These are phyloP conservation scores for Ganoderma sinense DNA, from an alignment of 1,284 basidiomycete genomes.

Conservation along the genomic window DNA sequence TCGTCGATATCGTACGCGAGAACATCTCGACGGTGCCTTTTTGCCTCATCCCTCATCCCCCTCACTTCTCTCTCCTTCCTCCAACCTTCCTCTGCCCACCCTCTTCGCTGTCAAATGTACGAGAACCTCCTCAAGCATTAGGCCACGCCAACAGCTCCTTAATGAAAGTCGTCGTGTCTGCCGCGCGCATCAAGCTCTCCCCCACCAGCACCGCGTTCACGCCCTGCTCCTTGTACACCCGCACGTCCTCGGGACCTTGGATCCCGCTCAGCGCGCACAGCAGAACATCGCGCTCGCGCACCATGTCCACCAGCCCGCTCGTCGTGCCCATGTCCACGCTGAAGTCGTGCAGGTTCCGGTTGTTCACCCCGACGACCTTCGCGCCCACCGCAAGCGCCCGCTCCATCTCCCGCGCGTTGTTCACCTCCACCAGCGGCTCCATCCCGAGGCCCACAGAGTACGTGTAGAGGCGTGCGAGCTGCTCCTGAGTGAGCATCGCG, in stretches of 20 bases:
- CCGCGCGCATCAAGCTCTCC: constrained; percentile 92
- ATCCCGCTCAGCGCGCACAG: constrained; percentile 95
- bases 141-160: constrained; percentile 75
- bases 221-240: constrained; percentile 83
- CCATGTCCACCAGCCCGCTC: constrained; percentile 86
- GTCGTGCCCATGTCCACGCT: constrained; percentile 97
- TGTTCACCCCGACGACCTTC: constrained; percentile 97
- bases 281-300: constrained; percentile 76
- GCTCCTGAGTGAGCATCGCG: constrained; percentile 82
- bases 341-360: constrained; percentile 96
- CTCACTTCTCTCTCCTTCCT: neutral
- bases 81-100: neutral
- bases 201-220: constrained; percentile 92
- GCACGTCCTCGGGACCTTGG: constrained; percentile 79
- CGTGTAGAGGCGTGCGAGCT: constrained; percentile 80
- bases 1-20: neutral
- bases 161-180: constrained; percentile 85
- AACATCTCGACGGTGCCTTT: neutral
- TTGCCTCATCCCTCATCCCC: neutral
- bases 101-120: neutral
- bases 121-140: neutral
- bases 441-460: constrained; percentile 88
- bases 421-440: constrained; percentile 98
- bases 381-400: constrained; percentile 85
- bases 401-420: constrained; percentile 91